phyloP scores from a whole-genome alignment of 2,329 filamentous ascomycete species.

The Graphium sp. region DNA sequence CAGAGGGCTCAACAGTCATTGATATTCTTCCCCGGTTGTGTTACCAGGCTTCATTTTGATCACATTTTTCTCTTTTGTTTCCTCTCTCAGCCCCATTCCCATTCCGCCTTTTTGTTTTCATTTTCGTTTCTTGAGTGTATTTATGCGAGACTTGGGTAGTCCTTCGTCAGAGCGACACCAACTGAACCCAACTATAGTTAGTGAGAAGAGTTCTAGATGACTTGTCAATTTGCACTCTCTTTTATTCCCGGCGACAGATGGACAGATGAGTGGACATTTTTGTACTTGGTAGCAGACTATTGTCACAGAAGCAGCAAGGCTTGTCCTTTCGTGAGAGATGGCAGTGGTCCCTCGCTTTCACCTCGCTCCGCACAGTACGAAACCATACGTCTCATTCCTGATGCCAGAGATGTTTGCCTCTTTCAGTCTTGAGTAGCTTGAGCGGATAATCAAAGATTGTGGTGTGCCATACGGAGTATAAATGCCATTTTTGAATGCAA shows the following conservation, averaged over 20 bases:
- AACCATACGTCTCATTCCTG: not conserved
- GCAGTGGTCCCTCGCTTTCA: not conserved
- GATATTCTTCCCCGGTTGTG: not conserved
- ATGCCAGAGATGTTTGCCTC: not conserved
- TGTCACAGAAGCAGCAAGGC: not conserved
- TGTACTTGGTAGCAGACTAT: not conserved
- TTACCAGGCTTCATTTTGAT: not conserved
- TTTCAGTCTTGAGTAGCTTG: not conserved
- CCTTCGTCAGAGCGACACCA: no score
- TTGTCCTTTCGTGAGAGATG: not conserved
- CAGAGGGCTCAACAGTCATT: no score
- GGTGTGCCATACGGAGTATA: not conserved
- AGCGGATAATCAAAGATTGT: not conserved
- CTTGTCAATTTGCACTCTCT: not conserved
- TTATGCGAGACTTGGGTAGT: slow-evolving; percentile 5
- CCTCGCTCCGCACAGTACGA: not conserved
- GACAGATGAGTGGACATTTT: not conserved
- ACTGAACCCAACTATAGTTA: no score
- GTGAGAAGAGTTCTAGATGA: not conserved
- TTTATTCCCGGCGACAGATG: not conserved
- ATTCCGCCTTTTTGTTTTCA: slow-evolving; percentile 7
- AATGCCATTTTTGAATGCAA: slow-evolving; percentile 1
- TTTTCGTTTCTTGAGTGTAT: slow-evolving; percentile 5
- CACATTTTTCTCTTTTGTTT: not conserved
- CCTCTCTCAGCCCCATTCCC: not conserved